Evolutionary conservation across 352 stramenopile species (phyloP).

Genomic region (Aphanomyces invadans): DNA sequence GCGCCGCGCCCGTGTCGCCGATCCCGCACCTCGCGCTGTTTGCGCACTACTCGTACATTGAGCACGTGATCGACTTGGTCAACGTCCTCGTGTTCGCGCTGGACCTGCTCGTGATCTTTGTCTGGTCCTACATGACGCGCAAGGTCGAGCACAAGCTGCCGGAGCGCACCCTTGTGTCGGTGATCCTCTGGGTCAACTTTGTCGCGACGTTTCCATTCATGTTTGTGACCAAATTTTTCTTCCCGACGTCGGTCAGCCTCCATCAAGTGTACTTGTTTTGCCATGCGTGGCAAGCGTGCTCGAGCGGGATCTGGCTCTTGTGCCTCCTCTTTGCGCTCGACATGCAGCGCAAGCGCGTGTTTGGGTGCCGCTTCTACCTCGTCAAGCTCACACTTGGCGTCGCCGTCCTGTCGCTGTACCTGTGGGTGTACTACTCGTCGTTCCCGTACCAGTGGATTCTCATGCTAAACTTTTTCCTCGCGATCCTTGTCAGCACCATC

Average conservation of each 20-base stretch:
- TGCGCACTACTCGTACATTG: slow-evolving; percentile 15
- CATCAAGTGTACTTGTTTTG: slow-evolving; percentile 14
- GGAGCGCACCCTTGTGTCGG: neutral
- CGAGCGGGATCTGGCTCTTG: slow-evolving; percentile 11
- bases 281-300: slow-evolving; percentile 1
- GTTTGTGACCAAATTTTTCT: slow-evolving; percentile 18
- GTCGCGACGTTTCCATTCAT: slow-evolving; percentile 5
- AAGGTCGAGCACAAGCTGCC: slow-evolving; percentile 11
- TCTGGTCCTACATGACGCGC: neutral
- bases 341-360: slow-evolving; percentile 20
- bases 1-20: neutral
- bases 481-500: slow-evolving; percentile 10
- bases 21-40: slow-evolving; percentile 16
- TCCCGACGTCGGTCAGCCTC: slow-evolving; percentile 2
- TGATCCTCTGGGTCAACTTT: slow-evolving; percentile 8
- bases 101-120: slow-evolving; percentile 4
- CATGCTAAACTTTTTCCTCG: slow-evolving; percentile 18
- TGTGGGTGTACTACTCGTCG: slow-evolving; percentile 12
- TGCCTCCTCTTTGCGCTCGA: slow-evolving; percentile 11
- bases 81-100: slow-evolving; percentile 16
- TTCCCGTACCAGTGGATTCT: slow-evolving; percentile 11
- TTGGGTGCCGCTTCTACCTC: slow-evolving; percentile 15
- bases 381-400: slow-evolving; percentile 14
- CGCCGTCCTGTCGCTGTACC: slow-evolving; percentile 8
- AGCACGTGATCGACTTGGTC: slow-evolving; percentile 18